phyloP scores from a whole-genome alignment of 495 filamentous ascomycete species.

The Penicillium soppii region DNA sequence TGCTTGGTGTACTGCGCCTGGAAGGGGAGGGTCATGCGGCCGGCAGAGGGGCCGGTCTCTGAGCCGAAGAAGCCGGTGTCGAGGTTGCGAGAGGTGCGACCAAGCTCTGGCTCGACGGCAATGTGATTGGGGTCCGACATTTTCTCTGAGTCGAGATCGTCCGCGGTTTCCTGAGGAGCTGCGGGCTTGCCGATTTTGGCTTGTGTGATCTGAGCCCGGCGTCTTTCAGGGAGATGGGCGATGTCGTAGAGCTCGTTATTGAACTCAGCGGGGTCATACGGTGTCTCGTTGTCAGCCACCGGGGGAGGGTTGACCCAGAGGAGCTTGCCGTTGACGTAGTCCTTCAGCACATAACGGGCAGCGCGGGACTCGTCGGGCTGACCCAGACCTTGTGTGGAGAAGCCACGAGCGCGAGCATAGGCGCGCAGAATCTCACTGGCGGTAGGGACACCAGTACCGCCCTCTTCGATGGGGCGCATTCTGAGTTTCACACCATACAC shows the following conservation, averaged over 20 bases:
- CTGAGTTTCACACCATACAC: constrained; percentile 89
- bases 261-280: constrained; percentile 71
- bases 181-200: constrained; percentile 51
- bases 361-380: constrained; percentile 92
- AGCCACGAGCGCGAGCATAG: constrained; percentile 86
- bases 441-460: constrained; percentile 85
- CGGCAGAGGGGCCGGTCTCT: constrained; percentile 54
- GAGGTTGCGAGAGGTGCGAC: constrained; percentile 69
- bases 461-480: constrained; percentile 83
- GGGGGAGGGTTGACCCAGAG: constrained; percentile 90
- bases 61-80: constrained; percentile 86
- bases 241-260: constrained; percentile 86
- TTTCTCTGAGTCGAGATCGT: constrained; percentile 41
- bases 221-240: constrained; percentile 70
- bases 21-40: constrained; percentile 77
- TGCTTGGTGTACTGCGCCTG: constrained; percentile 84
- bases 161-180: constrained; percentile 31
- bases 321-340: constrained; percentile 95
- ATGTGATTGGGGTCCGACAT: constrained; percentile 19
- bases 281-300: constrained; percentile 43
- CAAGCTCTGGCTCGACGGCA: constrained; percentile 37
- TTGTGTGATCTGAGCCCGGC: constrained; percentile 53
- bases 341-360: constrained; percentile 87
- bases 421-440: constrained; percentile 83
- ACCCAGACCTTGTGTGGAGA: constrained; percentile 81